Base-by-base conservation (phyloP, 2,329 filamentous ascomycete genomes). In the Xylaria hypoxylon region DNA sequence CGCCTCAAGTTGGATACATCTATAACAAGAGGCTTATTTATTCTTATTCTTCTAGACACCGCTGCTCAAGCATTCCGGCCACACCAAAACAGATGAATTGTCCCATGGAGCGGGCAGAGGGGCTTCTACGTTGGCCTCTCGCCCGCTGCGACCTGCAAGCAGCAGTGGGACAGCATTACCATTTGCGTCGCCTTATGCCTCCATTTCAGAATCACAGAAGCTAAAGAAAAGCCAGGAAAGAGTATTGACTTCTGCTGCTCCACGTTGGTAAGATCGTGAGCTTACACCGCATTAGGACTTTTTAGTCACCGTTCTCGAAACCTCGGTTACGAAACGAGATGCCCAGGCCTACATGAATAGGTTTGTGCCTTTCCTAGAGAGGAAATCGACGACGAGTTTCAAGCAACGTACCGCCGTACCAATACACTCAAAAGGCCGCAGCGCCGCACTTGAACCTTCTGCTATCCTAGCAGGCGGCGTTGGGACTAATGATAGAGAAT, bases 271-370 rank as follows among this genome's bases (percentile, higher is more conserved):
- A 22, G 19, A 15, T 22, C 44, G 47, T 11, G 19, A n/a, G 15
- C 64, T 71, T 35, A 69, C 50, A 73, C 59, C 22, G 5, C 42
- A 7, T 13, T 70, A 94, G 90, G 93, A 97, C 76, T 91, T 97
- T 74, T 90, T 97, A 73, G 85, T 96, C 35, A 94, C 93, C 17
- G 87, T 98, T 3, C 84, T 99, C 35, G 93, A 92, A 74, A 93
- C 94, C 19, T 93, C 94, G 11, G 92, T 94, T 5, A 97, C 95
- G 0, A 97, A 94, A 79, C 89, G 96, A 73, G 96, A 99, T 81
- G 94, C 94, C 53, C 94, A 92, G 79, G 90, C 92, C 42, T 99
- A 97, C 76, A 85, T 99, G 17, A 91, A 96, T 72, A 94, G 93
- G 68, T 97, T 97, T 77, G 90, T 67, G 65, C 76, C 69, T 59